phyloP scores from a whole-genome alignment of 495 filamentous ascomycete genomes.

The Oleoguttula mirabilis region DNA sequence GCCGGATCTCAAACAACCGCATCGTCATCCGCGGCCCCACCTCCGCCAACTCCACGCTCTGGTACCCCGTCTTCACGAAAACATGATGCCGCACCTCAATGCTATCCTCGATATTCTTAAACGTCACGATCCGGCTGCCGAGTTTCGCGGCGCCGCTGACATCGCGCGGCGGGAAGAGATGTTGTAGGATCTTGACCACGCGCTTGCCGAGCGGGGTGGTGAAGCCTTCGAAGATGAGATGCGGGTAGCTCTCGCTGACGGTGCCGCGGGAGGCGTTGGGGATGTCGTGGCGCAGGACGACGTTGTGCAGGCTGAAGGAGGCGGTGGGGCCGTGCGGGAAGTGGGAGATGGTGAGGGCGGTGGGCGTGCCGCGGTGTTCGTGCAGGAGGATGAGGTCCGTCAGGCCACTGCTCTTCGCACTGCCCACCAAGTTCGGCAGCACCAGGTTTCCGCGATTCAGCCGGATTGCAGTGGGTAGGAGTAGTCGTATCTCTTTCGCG shows the following conservation, averaged over 20 bases:
- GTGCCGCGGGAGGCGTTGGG: slow-evolving; percentile 78
- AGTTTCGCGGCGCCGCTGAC: slow-evolving; percentile 57
- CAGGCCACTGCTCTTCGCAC: slow-evolving; percentile 63
- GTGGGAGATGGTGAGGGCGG: slow-evolving; percentile 78
- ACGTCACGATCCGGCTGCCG: slow-evolving; percentile 82
- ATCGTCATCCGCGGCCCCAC: slow-evolving; percentile 95
- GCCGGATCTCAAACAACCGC: slow-evolving; percentile 85
- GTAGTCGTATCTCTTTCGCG: slow-evolving; percentile 86
- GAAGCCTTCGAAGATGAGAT: slow-evolving; percentile 93
- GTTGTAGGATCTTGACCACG: slow-evolving; percentile 82
- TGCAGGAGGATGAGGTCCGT: slow-evolving; percentile 81
- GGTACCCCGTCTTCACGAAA: slow-evolving; percentile 71
- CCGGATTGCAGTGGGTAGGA: slow-evolving; percentile 81
- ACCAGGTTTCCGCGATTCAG: slow-evolving; percentile 86
- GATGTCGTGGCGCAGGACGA: slow-evolving; percentile 86
- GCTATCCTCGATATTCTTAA: slow-evolving; percentile 87
- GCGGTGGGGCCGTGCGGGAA: slow-evolving; percentile 89
- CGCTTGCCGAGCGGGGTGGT: slow-evolving; percentile 67
- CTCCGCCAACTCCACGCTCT: slow-evolving; percentile 84
- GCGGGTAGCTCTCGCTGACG: slow-evolving; percentile 86
- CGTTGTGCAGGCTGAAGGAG: slow-evolving; percentile 86
- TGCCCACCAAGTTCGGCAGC: slow-evolving; percentile 68
- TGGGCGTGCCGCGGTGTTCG: slow-evolving; percentile 88
- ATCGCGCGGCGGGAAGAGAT: slow-evolving; percentile 88
- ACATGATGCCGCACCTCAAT: slow-evolving; percentile 80